Conservation (phyloP, 345 rosid species). For the Pistacia integerrima region DNA sequence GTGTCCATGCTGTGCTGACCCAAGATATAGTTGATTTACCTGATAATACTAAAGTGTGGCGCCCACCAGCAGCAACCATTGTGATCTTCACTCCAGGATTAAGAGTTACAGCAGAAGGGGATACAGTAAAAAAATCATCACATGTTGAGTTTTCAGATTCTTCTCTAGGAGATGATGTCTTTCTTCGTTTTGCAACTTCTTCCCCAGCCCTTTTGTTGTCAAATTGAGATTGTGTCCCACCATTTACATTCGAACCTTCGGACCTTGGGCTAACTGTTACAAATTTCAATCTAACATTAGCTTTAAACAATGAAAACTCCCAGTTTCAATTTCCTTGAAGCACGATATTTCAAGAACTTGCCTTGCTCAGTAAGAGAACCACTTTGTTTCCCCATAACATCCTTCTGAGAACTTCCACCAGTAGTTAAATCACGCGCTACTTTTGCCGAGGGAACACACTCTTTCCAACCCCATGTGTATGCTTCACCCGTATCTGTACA, state of each 20-base stretch:
- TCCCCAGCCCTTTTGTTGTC: constrained; percentile 50
- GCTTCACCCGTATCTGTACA: constrained; percentile 66
- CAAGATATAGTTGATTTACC: constrained; percentile 45
- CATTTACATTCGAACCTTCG: constrained; percentile 32
- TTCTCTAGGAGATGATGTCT: constrained; percentile 52
- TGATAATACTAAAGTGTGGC: constrained; percentile 80
- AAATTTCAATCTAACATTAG: constrained; percentile 1
- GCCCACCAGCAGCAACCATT: constrained; percentile 81
- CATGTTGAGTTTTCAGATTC: constrained; percentile 46
- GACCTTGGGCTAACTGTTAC: constrained; percentile 44
- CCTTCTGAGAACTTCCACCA: constrained; percentile 45
- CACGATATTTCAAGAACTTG: constrained; percentile 19
- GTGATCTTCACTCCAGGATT: constrained; percentile 74
- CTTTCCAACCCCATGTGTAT: constrained; percentile 96
- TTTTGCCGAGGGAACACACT: constrained; percentile 70
- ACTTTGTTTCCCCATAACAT: constrained; percentile 42
- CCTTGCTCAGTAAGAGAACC: constrained; percentile 49
- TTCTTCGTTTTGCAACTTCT: constrained; percentile 60
- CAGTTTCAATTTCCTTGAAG: background rate
- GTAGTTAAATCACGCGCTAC: constrained; percentile 29
- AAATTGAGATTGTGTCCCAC: constrained; percentile 29
- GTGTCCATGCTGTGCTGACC: constrained; percentile 9
- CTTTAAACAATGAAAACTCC: background rate
- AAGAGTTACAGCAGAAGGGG: constrained; percentile 54
- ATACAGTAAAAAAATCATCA: constrained; percentile 53